A percentile compares a stretch with the other conserved stretches of the same genome.
Conservation (phyloP, 2,329 filamentous ascomycete species). For the Alternaria gaisen region DNA sequence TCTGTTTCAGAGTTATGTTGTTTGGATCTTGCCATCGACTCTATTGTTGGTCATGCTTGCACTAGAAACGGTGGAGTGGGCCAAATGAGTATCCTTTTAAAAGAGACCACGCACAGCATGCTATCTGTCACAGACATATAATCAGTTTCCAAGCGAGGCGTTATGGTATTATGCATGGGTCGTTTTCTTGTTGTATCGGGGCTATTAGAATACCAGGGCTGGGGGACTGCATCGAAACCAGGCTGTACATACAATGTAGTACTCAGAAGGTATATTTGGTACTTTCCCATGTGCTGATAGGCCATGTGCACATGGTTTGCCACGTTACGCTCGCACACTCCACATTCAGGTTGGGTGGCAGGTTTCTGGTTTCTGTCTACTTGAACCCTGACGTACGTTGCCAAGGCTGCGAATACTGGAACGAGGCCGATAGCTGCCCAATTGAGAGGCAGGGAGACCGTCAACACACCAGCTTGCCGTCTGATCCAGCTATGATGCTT, state of each 20-base stretch:
- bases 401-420: conserved; percentile 21
- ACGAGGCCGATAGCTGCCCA: conserved; percentile 3
- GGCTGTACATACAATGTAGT: conserved; percentile 5
- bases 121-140: neutral
- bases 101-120: neutral
- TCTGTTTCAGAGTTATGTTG: conserved; percentile 94
- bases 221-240: neutral
- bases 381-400: conserved; percentile 29
- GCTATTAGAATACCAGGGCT: conserved; percentile 2
- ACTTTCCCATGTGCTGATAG: neutral
- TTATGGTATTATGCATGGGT: conserved; percentile 7
- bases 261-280: neutral
- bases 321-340: neutral
- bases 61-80: conserved; percentile 92
- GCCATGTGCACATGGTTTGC: neutral
- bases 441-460: neutral
- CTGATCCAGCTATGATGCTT: neutral
- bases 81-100: conserved; percentile 48
- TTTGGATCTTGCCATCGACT: conserved; percentile 96
- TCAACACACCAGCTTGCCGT: conserved; percentile 5
- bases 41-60: conserved; percentile 89
- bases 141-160: conserved; percentile 15
- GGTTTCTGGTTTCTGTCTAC: conserved; percentile 18
- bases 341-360: conserved; percentile 14
- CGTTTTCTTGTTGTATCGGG: conserved; percentile 5